Percentiles rank a stretch among this genome's conserved stretches.
Evolutionary conservation across 495 filamentous ascomycete genomes (phyloP).

Genomic region (Terfezia boudieri): DNA sequence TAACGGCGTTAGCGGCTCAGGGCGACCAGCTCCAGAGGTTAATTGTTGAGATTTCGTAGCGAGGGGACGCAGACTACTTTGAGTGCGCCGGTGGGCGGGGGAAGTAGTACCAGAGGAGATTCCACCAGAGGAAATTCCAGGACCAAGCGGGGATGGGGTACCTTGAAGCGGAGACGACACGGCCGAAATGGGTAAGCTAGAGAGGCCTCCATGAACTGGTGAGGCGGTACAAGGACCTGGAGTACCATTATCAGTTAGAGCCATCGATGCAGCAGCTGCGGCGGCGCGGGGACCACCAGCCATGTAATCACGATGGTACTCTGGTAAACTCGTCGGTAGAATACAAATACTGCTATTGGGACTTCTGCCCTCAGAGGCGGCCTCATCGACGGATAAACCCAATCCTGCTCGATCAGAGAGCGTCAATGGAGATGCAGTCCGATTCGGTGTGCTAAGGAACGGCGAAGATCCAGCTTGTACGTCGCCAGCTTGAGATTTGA

Average conservation of each 20-base stretch:
- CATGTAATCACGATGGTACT: conserved; percentile 79
- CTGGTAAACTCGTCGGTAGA: conserved; percentile 68
- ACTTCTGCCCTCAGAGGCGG: conserved; percentile 12
- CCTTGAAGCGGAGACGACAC: too few relatives aligned
- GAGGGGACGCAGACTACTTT: not conserved
- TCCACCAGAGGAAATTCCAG: too few relatives aligned
- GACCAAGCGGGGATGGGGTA: too few relatives aligned
- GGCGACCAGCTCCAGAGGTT: not conserved
- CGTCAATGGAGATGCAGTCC: conserved; percentile 14
- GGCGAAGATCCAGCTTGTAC: conserved; percentile 7
- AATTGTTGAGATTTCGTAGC: conserved; percentile 1
- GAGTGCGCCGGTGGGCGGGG: not conserved
- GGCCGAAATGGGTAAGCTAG: too few relatives aligned
- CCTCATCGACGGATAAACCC: conserved; percentile 2
- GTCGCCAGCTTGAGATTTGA: conserved; percentile 13
- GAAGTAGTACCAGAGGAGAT: too few relatives aligned
- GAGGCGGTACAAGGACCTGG: too few relatives aligned
- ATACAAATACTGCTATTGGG: conserved; percentile 39
- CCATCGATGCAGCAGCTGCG: not conserved
- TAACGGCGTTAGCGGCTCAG: not conserved
- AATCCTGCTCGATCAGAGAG: not conserved
- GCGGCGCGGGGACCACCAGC: conserved; percentile 6
- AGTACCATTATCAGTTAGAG: too few relatives aligned
- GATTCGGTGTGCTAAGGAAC: conserved; percentile 6
- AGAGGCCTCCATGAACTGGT: too few relatives aligned